These are phyloP conservation scores for Dissophora globulifera DNA, from an alignment of 192 early-diverging fungal species.

Conservation along the genomic window DNA sequence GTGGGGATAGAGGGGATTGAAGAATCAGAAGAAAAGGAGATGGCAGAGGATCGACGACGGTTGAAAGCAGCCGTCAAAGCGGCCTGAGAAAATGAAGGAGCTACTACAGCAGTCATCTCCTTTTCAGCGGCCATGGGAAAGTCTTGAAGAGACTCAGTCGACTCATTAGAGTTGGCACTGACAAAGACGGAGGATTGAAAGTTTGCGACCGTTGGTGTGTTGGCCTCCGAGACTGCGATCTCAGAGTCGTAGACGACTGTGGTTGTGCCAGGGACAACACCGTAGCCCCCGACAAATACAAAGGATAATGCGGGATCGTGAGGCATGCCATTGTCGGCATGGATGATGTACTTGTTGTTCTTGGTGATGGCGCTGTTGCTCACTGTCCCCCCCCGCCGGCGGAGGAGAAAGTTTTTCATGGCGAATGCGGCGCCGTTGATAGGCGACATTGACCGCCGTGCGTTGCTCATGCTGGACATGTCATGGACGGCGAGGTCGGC, in stretches of 20 bases:
- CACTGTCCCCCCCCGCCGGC: slow-evolving; percentile 3
- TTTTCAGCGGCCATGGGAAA: too few species aligned
- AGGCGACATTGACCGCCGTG: slow-evolving; percentile 24
- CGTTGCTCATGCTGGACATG: background rate
- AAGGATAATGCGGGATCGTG: slow-evolving; percentile 14
- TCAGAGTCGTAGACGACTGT: slow-evolving; percentile 13
- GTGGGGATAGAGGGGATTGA: too few species aligned
- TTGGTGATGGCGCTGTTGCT: background rate
- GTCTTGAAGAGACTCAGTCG: too few species aligned
- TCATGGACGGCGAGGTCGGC: slow-evolving; percentile 1
- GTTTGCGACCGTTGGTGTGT: background rate
- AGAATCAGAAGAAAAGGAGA: too few species aligned
- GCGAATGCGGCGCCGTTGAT: slow-evolving; percentile 20
- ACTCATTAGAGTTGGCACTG: background rate
- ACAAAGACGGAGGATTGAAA: background rate
- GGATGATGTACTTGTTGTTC: background rate
- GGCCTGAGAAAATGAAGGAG: background rate
- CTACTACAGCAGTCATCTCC: too few species aligned
- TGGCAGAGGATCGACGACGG: background rate
- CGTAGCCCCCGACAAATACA: slow-evolving; percentile 18
- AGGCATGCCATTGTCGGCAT: background rate
- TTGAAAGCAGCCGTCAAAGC: background rate
- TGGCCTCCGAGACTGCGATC: background rate
- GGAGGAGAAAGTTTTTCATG: slow-evolving; percentile 26
- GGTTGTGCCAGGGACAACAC: background rate